Conservation (phyloP, 2,329 filamentous ascomycete genomes). For the Curvularia eragrostidis region DNA sequence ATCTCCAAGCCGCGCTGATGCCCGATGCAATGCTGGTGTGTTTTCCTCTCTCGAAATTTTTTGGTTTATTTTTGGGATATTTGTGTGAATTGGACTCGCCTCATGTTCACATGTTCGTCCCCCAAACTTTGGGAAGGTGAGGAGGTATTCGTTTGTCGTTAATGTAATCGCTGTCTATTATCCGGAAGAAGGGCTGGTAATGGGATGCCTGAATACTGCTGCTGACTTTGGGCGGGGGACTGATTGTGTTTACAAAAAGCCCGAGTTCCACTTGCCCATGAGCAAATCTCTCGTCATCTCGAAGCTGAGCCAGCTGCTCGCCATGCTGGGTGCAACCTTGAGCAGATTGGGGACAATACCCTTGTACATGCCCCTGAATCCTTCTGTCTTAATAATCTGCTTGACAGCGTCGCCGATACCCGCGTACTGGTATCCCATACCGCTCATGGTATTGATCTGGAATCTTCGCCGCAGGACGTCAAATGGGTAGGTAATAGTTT, state of each 20-base stretch:
- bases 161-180: constrained; percentile 10
- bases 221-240: constrained; percentile 1
- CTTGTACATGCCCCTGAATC: constrained; percentile 87
- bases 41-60: constrained; percentile 1
- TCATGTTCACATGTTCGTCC: constrained; percentile 6
- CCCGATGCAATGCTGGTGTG: constrained; percentile 28
- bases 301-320: constrained; percentile 96
- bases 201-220: not conserved
- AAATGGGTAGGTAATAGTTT: constrained; percentile 98
- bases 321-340: constrained; percentile 98
- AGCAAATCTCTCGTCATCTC: constrained; percentile 91
- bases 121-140: not conserved
- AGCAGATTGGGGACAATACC: constrained; percentile 93
- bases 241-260: constrained; percentile 37
- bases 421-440: constrained; percentile 96
- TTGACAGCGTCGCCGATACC: constrained; percentile 82
- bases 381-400: constrained; percentile 84
- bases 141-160: constrained; percentile 1
- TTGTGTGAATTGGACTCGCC: not conserved
- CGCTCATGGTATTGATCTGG: constrained; percentile 99
- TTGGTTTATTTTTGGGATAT: not conserved
- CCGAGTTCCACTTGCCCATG: constrained; percentile 54
- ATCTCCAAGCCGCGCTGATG: constrained; percentile 15
- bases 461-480: constrained; percentile 93
- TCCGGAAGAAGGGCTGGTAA: constrained; percentile 12